Base-by-base conservation (phyloP, 2,329 filamentous ascomycete genomes). In the Graphilbum ipis-grandicollis region DNA sequence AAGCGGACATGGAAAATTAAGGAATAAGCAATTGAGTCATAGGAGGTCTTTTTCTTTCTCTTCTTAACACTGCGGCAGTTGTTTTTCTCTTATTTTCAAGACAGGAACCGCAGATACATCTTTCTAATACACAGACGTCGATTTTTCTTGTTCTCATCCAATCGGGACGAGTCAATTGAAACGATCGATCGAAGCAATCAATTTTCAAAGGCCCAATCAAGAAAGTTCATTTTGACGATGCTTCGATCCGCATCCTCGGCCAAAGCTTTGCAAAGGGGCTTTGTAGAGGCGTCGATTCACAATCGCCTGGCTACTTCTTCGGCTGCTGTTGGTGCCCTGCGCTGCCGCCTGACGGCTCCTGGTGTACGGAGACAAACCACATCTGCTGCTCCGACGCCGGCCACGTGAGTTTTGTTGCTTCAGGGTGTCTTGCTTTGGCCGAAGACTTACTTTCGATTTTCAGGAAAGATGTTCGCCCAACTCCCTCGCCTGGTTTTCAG, bases 401-500 rank as follows among this genome's bases (percentile, higher is more conserved):
- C 65, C 42, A 59, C 65, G n/a, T n/a, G n/a, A n/a, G n/a, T n/a
- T n/a, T n/a, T n/a, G n/a, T n/a, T 43, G 53, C 65, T 71, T 78
- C 62, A 54, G 73, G 65, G 39, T 19, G n/a, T 10, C 17, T 19
- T 30, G 19, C 28, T n/a, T n/a, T 17, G 19, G 12, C 18, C 9
- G 29, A 8, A 21, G 19, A 25, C 38, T n/a, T 32, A 43, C 31
- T 30, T 21, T 13, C 26, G 14, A 15, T 18, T 19, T 28, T 13
- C 34, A 14, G 39, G 49, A 75, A 70, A 45, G 61, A 68, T 47
- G 52, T 60, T 30, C 67, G 78, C 55, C 63, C 71, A 42, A 59
- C 60, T 25, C 77, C 79, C 8, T 75, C 72, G 50, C 68, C 77
- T 37, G 65, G 71, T 13, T 74, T 74, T 57, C 73, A 74, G 46